Conservation (phyloP, 2,329 filamentous ascomycete genomes). For the Colletotrichum liriopes region DNA sequence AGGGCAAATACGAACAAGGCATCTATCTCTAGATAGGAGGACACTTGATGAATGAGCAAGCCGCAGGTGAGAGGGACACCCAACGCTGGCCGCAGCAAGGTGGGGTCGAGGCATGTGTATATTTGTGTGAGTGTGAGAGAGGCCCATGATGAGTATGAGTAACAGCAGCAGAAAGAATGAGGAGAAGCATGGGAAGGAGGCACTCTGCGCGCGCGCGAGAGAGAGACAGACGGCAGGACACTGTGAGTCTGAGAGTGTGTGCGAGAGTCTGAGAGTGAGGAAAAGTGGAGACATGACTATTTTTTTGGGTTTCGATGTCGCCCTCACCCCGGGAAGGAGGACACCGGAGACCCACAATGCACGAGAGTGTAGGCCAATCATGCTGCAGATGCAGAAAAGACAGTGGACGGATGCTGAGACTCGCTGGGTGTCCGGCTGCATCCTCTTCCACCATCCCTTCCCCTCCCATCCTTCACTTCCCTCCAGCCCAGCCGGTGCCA, state of each 20-base stretch:
- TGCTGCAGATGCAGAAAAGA: constrained; percentile 16
- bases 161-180: constrained; percentile 17
- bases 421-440: constrained; percentile 41
- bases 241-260: not conserved
- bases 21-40: not conserved
- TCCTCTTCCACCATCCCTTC: constrained; percentile 14
- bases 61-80: not conserved
- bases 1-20: constrained; percentile 10
- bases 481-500: not conserved
- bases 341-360: constrained; percentile 14
- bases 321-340: constrained; percentile 21
- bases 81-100: constrained; percentile 11
- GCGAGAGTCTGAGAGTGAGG: constrained; percentile 7
- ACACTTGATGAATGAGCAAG: not conserved
- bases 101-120: not conserved
- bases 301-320: constrained; percentile 29
- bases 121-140: not conserved
- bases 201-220: not conserved
- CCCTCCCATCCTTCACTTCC: not conserved
- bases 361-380: constrained; percentile 17
- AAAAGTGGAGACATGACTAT: constrained; percentile 19
- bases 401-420: constrained; percentile 40
- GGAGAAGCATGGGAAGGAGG: constrained; percentile 11
- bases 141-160: constrained; percentile 6
- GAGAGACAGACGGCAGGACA: constrained; percentile 5